Evolutionary conservation across 1,284 basidiomycete species (phyloP).

Genomic region (Apiotrichum domesticum): DNA sequence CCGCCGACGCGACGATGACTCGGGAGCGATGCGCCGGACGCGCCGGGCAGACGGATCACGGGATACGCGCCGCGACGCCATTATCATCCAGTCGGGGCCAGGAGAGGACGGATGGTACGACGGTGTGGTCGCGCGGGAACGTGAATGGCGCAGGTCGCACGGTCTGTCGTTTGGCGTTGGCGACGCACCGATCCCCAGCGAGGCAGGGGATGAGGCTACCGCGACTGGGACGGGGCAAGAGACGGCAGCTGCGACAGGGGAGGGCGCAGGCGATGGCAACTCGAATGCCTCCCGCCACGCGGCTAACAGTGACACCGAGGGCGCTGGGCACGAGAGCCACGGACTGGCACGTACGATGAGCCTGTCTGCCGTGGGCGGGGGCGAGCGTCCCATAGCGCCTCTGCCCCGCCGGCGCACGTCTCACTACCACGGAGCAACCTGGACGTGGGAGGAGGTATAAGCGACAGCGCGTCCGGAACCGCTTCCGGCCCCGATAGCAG

Average conservation of each 20-base stretch:
- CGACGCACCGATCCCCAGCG: neutral
- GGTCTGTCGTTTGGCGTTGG: neutral
- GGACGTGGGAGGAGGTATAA: no score
- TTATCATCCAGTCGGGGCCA: conserved; percentile 3
- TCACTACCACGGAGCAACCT: neutral
- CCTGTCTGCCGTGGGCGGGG: neutral
- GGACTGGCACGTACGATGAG: neutral
- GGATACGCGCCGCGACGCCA: conserved; percentile 15
- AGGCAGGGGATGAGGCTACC: neutral
- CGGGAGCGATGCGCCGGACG: conserved; percentile 4
- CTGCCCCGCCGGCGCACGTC: conserved; percentile 3
- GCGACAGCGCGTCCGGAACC: no score
- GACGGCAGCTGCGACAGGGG: no score
- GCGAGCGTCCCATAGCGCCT: conserved; percentile 1
- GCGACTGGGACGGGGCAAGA: neutral
- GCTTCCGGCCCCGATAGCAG: no score
- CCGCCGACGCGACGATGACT: neutral
- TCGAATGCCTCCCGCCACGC: neutral
- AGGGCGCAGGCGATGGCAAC: neutral
- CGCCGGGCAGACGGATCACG: neutral
- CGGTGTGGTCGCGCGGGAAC: neutral
- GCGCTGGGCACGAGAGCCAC: neutral
- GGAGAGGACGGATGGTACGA: conserved; percentile 3
- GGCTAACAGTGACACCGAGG: no score
- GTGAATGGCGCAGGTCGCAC: neutral